Percentiles rank a stretch among this genome's conserved stretches.
Evolutionary conservation across 164 flowering plant species (phyloP).

Genomic region (Magnolia sinica): DNA sequence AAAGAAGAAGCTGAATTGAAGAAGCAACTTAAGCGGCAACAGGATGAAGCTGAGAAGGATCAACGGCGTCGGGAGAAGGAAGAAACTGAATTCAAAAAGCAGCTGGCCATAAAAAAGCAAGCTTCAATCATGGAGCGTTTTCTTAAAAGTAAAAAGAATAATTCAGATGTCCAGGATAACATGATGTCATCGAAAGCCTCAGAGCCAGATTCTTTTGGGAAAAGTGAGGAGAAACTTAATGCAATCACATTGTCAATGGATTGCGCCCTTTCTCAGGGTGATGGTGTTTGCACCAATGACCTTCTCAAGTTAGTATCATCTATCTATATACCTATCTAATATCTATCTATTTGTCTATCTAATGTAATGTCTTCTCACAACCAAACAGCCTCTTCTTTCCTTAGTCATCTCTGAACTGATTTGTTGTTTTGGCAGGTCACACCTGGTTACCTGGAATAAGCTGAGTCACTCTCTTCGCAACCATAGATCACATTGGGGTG

Average conservation of each 20-base stretch:
- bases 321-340: neutral
- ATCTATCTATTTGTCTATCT: neutral
- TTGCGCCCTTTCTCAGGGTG: slow-evolving; percentile 34
- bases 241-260: slow-evolving; percentile 61
- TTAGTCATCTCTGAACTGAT: neutral
- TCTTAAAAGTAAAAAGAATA: slow-evolving; percentile 49
- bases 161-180: slow-evolving; percentile 26
- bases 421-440: slow-evolving; percentile 47
- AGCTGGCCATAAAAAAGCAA: slow-evolving; percentile 68
- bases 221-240: slow-evolving; percentile 24
- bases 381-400: neutral
- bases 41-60: slow-evolving; percentile 54
- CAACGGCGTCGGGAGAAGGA: slow-evolving; percentile 65
- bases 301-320: slow-evolving; percentile 45
- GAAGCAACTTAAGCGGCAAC: slow-evolving; percentile 29
- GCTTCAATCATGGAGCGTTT: slow-evolving; percentile 93
- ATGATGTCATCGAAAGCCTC: slow-evolving; percentile 23
- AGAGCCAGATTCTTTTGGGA: slow-evolving; percentile 19
- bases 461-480: slow-evolving; percentile 38
- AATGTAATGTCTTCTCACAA: neutral
- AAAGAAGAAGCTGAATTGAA: slow-evolving; percentile 71
- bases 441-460: slow-evolving; percentile 56
- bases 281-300: slow-evolving; percentile 27
- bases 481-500: slow-evolving; percentile 67
- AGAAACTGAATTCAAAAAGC: slow-evolving; percentile 65